Conservation (phyloP, 805 yeast species). For the Kodamaea neixiangensis region DNA sequence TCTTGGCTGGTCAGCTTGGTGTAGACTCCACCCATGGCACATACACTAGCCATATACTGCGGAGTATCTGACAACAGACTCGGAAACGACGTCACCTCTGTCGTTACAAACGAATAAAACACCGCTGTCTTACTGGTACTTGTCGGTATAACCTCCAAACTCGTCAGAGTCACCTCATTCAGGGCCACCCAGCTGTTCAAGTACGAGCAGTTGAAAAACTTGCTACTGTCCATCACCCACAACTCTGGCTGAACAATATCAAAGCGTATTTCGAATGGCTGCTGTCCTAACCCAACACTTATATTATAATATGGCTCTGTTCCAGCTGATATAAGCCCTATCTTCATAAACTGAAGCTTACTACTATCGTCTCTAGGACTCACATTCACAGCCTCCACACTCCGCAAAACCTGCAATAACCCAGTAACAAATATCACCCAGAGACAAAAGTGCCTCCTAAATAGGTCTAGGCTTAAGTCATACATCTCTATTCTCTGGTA, state of each 20-base stretch:
- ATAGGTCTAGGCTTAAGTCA: not conserved
- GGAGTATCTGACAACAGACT: constrained; percentile 20
- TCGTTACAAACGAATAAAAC: not conserved
- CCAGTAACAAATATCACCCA: not conserved
- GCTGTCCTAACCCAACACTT: constrained; percentile 11
- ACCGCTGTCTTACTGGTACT: not conserved
- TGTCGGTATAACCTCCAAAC: not conserved
- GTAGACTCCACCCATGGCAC: constrained; percentile 33
- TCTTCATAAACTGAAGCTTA: not conserved
- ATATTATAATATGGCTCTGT: constrained; percentile 21
- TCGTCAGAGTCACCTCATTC: not conserved
- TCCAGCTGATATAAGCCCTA: constrained; percentile 2
- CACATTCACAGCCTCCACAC: not conserved
- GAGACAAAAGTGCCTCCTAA: not conserved
- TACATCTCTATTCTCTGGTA: not conserved
- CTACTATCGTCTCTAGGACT: too few species aligned
- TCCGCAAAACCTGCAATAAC: not conserved
- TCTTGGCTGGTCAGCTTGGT: constrained; percentile 1
- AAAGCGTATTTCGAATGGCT: constrained; percentile 23
- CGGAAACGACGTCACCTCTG: constrained; percentile 8
- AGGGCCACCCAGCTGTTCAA: constrained; percentile 18
- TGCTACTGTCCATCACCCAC: constrained; percentile 36
- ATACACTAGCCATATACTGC: constrained; percentile 25
- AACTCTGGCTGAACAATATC: constrained; percentile 40
- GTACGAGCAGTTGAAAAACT: constrained; percentile 26